Conservation (phyloP, 768 basidiomycete genomes). For the Pisolithus marmoratus region DNA sequence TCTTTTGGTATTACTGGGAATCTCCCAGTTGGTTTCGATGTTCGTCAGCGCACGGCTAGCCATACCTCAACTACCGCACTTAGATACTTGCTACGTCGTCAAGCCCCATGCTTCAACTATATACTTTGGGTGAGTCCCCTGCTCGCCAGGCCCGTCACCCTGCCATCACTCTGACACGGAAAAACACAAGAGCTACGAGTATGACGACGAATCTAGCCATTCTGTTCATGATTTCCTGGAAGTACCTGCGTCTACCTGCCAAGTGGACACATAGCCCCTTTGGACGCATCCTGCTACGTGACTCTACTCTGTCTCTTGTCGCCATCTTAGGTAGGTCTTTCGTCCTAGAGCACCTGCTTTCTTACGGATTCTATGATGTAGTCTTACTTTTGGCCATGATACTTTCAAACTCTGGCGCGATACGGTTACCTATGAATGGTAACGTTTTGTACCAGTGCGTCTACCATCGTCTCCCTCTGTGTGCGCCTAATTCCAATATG, state of each 20-base stretch:
- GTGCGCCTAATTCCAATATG: neutral
- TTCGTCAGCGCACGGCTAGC: constrained; percentile 8
- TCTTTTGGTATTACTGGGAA: constrained; percentile 7
- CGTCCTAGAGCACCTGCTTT: neutral
- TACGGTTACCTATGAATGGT: constrained; percentile 9
- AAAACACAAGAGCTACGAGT: constrained; percentile 10
- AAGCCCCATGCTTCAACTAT: constrained; percentile 8
- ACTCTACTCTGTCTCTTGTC: constrained; percentile 6
- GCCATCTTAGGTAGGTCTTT: constrained; percentile 12
- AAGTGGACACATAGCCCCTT: constrained; percentile 1
- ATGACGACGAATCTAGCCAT: constrained; percentile 10
- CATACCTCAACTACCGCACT: constrained; percentile 6
- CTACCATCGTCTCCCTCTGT: neutral
- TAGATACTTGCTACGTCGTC: constrained; percentile 12
- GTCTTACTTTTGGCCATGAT: constrained; percentile 15
- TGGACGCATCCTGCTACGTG: constrained; percentile 12
- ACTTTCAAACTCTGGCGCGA: constrained; percentile 8
- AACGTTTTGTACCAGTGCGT: constrained; percentile 20
- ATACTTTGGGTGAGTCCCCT: constrained; percentile 14
- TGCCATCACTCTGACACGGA: neutral
- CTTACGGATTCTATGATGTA: neutral
- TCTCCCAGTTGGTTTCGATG: constrained; percentile 14
- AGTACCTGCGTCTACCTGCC: constrained; percentile 9
- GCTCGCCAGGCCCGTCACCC: too few relatives aligned
- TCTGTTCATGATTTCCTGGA: constrained; percentile 16